phyloP scores from a whole-genome alignment of 345 rosid genomes.

The Melaleuca alternifolia region DNA sequence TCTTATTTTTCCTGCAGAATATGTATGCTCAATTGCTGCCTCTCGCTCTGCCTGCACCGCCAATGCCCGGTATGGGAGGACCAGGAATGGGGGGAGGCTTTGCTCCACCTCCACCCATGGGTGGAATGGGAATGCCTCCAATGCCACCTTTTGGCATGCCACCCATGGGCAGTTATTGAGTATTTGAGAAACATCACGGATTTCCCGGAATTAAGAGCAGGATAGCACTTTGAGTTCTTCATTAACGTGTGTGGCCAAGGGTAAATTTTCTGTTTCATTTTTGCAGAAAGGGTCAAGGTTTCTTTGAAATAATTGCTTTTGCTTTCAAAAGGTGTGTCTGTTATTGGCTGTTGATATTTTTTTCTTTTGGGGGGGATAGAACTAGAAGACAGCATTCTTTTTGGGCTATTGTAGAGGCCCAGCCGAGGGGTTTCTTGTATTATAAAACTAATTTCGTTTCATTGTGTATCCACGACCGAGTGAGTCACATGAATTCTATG shows the following conservation, averaged over 20 bases:
- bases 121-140: slow-evolving; percentile 56
- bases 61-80: slow-evolving; percentile 73
- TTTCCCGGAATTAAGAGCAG: neutral
- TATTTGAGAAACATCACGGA: neutral
- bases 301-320: neutral
- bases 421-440: neutral
- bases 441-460: neutral
- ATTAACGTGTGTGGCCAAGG: neutral
- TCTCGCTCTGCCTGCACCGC: slow-evolving; percentile 85
- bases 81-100: slow-evolving; percentile 25
- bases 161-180: slow-evolving; percentile 47
- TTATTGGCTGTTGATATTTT: neutral
- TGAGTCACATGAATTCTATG: neutral
- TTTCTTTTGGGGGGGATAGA: neutral
- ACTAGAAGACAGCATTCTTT: neutral
- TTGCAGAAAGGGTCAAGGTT: neutral
- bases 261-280: neutral
- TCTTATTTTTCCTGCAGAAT: slow-evolving; percentile 32
- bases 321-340: neutral
- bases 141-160: slow-evolving; percentile 78
- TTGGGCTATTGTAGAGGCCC: slow-evolving; percentile 4
- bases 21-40: slow-evolving; percentile 93
- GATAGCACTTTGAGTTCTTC: neutral
- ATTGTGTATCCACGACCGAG: neutral
- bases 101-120: slow-evolving; percentile 12